These are phyloP conservation scores for Xylaria nigripes DNA, from an alignment of 495 filamentous ascomycete species.

Conservation along the genomic window DNA sequence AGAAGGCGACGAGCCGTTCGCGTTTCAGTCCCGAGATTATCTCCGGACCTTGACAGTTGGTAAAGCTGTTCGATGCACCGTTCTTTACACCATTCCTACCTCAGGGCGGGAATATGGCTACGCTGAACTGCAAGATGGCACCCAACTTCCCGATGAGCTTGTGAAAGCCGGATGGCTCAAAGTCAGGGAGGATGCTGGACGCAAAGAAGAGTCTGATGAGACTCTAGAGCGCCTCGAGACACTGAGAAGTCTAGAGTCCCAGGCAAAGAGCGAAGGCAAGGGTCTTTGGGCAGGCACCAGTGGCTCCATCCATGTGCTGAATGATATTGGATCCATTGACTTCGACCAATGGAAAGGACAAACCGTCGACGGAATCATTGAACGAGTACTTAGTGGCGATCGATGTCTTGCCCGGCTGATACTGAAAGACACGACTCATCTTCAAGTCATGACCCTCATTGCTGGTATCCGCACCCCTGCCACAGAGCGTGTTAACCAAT, in stretches of 20 bases:
- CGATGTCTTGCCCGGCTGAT: slow-evolving; percentile 78
- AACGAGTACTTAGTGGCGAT: slow-evolving; percentile 86
- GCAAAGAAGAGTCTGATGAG: slow-evolving; percentile 75
- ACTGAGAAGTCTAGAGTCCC: slow-evolving; percentile 67
- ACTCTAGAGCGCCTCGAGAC: slow-evolving; percentile 60
- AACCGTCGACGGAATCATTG: slow-evolving; percentile 63
- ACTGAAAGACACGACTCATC: slow-evolving; percentile 65
- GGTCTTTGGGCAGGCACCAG: slow-evolving; percentile 61
- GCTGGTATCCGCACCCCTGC: slow-evolving; percentile 83
- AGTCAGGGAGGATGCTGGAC: slow-evolving; percentile 83
- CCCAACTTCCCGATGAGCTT: slow-evolving; percentile 65
- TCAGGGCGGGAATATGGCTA: slow-evolving; percentile 83
- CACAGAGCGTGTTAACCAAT: slow-evolving; percentile 67
- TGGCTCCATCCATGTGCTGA: slow-evolving; percentile 62
- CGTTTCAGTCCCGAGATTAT: slow-evolving; percentile 88
- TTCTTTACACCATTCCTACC: slow-evolving; percentile 72
- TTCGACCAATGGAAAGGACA: slow-evolving; percentile 70
- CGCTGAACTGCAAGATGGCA: slow-evolving; percentile 62
- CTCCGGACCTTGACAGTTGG: slow-evolving; percentile 76
- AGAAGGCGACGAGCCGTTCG: slow-evolving; percentile 87
- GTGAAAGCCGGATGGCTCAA: slow-evolving; percentile 85
- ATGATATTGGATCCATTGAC: slow-evolving; percentile 67
- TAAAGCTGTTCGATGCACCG: slow-evolving; percentile 74
- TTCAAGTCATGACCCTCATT: slow-evolving; percentile 73
- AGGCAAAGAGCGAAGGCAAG: slow-evolving; percentile 66